Base-by-base conservation (phyloP, 306 rosid species). In the Amphicarpaea edgeworthii region DNA sequence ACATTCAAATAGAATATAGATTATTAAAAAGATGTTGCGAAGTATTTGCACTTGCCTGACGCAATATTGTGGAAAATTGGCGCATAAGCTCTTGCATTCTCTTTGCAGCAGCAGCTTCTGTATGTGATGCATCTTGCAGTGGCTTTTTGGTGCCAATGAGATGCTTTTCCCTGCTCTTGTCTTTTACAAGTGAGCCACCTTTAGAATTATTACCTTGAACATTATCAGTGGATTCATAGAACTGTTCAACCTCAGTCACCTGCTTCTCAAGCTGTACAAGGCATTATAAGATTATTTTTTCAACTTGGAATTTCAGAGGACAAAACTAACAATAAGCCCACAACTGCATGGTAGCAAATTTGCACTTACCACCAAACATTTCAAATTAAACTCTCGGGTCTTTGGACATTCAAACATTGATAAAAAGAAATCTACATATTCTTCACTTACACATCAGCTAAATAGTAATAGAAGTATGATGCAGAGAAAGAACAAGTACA, bases 31-130 rank as follows among this genome's bases (percentile, higher is more conserved):
- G 19, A 2, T 9, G 14, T 26, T 75, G 47, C 32, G 46, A 49
- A 45, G n/a, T 32, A 49, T 15, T 43, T 17, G 64, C 8, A 15
- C 82, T 78, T 82, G 82, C 98, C 97, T 93, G 96, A 50, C 71
- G 86, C 72, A 91, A 81, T 67, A 93, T 88, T 19, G 85, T 77
- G 28, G 87, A 83, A 75, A 88, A 93, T 16, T 85, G 92, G 70
- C 85, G 90, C 88, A 93, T 91, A 40, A 89, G 85, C 72, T 89
- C 93, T 71, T 85, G 93, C 90, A 85, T 93, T 88, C 88, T 86
- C 84, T 84, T 84, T 46, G 83, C 73, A 54, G 87, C 83, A 75
- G 82, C 83, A 57, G 90, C 88, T 86, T 88, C 91, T 63, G 82
- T 82, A 59, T 62, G 68, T 23, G 88, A 64, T 45, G 82, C 84